Evolutionary conservation across 306 rosid species (phyloP), one percentile per base, ranked within the genome.

Genomic region (Glycine tomentella): DNA sequence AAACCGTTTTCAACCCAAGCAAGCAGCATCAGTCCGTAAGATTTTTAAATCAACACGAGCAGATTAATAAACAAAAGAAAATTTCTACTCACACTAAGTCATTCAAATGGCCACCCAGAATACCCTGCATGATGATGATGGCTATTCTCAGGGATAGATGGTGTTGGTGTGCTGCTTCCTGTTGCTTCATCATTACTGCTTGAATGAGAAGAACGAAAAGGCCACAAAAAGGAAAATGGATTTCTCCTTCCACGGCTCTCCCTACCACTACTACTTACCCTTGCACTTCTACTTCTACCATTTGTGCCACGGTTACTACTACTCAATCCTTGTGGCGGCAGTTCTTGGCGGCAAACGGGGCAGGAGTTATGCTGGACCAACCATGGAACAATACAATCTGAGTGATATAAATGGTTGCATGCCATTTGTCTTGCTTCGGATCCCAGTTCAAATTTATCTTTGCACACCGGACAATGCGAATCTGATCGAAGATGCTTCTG

Each of bases 271-370:
- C 73, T 16, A 16, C 53, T 86, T 51, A 70, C 91, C 87, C 90
- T 83, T 68, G 83, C 84, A 34, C 81, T 82, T 78, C 91, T 84
- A 69, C 59, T 86, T 49, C 77, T 81, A 75, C 85, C 49, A 67
- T 63, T 86, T 69, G 87, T 51, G 69, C 79, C 76, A 0, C 15
- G 72, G 61, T 74, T 77, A 64, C 83, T 62, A 50, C 78, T 62
- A 50, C 80, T 81, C 17, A 63, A 78, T 81, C 88, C 90, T 45
- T 87, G 90, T 0, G 82, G 89, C 3, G 90, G 91, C 83, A 89
- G 79, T 79, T 90, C 97, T 79, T 90, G 93, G 72, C 95, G 93
- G 81, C 97, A 92, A 57, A 90, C 94, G 48, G 95, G 97, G 86
- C 97, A 90, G 45, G 92, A 79, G 84, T 92, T 90, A 84, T 90